Evolutionary conservation across 1,139 yeast genomes (phyloP).

Genomic region (Nakaseomyces kungkrabaensis): DNA sequence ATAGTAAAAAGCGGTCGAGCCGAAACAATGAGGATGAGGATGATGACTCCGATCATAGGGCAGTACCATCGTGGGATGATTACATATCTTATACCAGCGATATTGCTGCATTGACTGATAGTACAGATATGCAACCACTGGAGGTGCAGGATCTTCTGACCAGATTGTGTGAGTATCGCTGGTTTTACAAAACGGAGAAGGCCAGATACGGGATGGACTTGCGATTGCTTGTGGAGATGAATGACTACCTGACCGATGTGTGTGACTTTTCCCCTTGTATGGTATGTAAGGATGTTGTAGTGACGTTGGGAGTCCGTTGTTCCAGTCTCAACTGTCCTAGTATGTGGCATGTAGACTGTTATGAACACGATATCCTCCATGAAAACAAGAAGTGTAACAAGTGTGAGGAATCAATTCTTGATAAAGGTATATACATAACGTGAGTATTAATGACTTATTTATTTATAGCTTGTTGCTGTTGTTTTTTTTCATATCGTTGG

Average conservation of each 20-base stretch:
- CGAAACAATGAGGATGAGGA: not conserved
- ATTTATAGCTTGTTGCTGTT: not conserved
- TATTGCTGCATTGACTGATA: constrained; percentile 15
- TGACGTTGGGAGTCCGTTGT: constrained; percentile 22
- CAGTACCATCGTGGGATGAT: constrained; percentile 7
- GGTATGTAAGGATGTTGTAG: constrained; percentile 15
- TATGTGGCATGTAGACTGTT: constrained; percentile 27
- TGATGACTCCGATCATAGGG: not conserved
- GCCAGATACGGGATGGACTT: constrained; percentile 24
- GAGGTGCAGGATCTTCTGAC: constrained; percentile 17
- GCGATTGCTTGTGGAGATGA: constrained; percentile 19
- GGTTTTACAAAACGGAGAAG: constrained; percentile 20
- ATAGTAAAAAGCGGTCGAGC: not conserved
- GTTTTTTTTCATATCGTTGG: too few species aligned
- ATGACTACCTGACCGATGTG: constrained; percentile 15
- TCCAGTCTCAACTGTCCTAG: constrained; percentile 7
- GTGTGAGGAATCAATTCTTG: constrained; percentile 15
- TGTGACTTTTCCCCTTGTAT: constrained; percentile 15
- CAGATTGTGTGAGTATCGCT: constrained; percentile 19
- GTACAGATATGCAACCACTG: constrained; percentile 13
- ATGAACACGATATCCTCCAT: constrained; percentile 23
- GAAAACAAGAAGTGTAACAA: constrained; percentile 16
- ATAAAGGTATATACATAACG: constrained; percentile 20
- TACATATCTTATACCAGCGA: constrained; percentile 15
- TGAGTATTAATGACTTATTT: not conserved